Base-by-base conservation (phyloP, 1,284 basidiomycete genomes). In the Trichosporon asahii region DNA sequence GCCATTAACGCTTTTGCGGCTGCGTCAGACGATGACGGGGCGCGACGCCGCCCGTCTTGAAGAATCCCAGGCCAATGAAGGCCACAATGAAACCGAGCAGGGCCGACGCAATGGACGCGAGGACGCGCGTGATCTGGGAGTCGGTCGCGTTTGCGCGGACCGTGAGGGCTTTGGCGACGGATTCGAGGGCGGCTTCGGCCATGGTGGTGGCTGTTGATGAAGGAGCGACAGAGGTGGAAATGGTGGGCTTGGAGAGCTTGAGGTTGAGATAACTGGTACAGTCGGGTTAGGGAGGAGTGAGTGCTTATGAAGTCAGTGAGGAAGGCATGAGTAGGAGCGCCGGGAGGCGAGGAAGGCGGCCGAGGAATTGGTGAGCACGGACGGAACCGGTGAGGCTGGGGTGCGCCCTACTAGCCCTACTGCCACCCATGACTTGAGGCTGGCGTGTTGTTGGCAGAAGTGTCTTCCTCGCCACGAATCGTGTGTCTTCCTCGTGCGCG, bases 41-140 rank as follows among this genome's bases (percentile, higher is more conserved):
- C 12, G 44, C 70, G 21, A 71, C 35, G 25, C 70, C 69, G 64
- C 69, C 70, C 15, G 29, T 25, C 46, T 49, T 60, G 35, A 71
- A 49, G 29, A 71, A 64, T 11, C 61, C 65, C 46, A 66, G 35
- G 15, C 67, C 65, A 29, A 71, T 68, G 21, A 66, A 23, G 27
- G 46, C 60, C 27, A 71, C 61, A 21, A 71, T 27, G 49, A 66
- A 53, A n/a, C 60, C 35, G 46, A 68, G 35, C n/a, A 66, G 33
- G 44, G 65, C 60, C 60, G 67, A 65, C 25, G 29, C 21, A 18
- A 68, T 11, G 40, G 64, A 27, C 14, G 35, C 21, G 55, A 64
- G n/a, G 12, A 65, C 33, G 33, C 21, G 66, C 18, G 29, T 15
- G 14, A 31, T 8, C 23, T 53, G 60, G 11, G 44, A 15, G 44